Base-by-base conservation (phyloP, 805 yeast genomes). In the Lipomyces japonicus region DNA sequence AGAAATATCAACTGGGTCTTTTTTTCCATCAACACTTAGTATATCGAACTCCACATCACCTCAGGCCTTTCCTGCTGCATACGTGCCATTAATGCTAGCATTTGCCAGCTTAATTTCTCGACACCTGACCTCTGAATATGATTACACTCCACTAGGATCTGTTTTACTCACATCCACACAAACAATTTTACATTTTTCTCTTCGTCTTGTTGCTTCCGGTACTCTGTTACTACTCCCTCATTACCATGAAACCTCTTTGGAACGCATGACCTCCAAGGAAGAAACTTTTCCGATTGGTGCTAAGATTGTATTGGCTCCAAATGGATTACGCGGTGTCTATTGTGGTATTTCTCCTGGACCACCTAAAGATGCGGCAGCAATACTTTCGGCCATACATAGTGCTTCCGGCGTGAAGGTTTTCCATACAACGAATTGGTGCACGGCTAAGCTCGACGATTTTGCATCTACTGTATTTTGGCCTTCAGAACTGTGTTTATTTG, bases 381-480 rank as follows among this genome's bases (percentile, higher is more conserved):
- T 55, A 14, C 19, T 53, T 9, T 36, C 49, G 16, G 46, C 35
- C 21, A 42, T 55, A 12, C 31, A 28, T 19, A 23, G 43, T 24
- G 39, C 55, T 18, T 48, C 53, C 9, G 58, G 59, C 10, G 31
- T 50, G 26, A 43, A 46, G 4, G 50, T 55, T 4, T 32, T 49
- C 19, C 35, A 53, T 21, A 53, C 46, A 18, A 30, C 42, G 5
- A 44, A 28, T n/a, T 55, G 58, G 58, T 41, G 53, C 31, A 46
- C 41, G 19, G 46, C 53, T 23, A 41, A 32, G 12, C 41, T 53
- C 6, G 51, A 48, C 6, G 58, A 55, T 9, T 38, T 42, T 32
- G 32, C 48, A 2, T 26, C 55, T 3, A 39, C 50, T 6, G 39
- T 58, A 14, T 19, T 49, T 12, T 63, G 67, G 67, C 67, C 67